Evolutionary conservation across 2,329 filamentous ascomycete genomes (phyloP), one percentile per base, ranked within the genome.

Genomic region (Diaporthe vaccinii): DNA sequence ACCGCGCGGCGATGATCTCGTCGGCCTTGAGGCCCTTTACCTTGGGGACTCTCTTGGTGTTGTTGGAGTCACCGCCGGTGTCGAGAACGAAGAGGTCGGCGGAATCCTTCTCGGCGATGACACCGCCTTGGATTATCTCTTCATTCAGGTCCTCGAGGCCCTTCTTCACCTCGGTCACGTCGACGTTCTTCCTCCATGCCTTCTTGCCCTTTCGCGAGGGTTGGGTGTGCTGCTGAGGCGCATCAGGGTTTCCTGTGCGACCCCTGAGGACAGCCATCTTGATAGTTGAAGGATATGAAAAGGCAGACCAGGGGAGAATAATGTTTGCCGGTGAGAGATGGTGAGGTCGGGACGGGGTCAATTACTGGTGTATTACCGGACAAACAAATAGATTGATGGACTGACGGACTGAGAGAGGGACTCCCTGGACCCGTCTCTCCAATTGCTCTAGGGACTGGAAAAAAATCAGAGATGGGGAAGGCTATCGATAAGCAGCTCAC

Each of bases 111-210:
- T 99, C 97, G 70, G 93, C 90, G 71, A 98, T 87, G 22, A 98
- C 90, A 83, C 96, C 97, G 84, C 97, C 97, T 87, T 93, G 90
- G 79, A 98, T 97, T 77, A 98, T 93, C 86, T 98, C 94, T 75
- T 97, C 93, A 80, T 97, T 95, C 78, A 97, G 87, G 81, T 94
- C 90, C 77, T 95, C 93, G 46, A 99, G 90, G 76, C 97, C 97
- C 72, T 93, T 87, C 80, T 96, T 90, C 36, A 99, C 91, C 77
- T 98, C 93, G 39, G 94, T 93, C 77, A 98, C 91, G 85, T 99
- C 95, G 84, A 99, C 95, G 86, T 99, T 98, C 85, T 98, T 99
- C 82, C 97, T 91, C 97, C 97, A 99, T 44, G 97, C 96, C 87
- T 98, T 98, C 86, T 98, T 98, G 80, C 97, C 97, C 84, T 99